Evolutionary conservation across 345 rosid genomes (phyloP), one percentile per base, ranked within the genome.

Genomic region (Eucalyptus melliodora): DNA sequence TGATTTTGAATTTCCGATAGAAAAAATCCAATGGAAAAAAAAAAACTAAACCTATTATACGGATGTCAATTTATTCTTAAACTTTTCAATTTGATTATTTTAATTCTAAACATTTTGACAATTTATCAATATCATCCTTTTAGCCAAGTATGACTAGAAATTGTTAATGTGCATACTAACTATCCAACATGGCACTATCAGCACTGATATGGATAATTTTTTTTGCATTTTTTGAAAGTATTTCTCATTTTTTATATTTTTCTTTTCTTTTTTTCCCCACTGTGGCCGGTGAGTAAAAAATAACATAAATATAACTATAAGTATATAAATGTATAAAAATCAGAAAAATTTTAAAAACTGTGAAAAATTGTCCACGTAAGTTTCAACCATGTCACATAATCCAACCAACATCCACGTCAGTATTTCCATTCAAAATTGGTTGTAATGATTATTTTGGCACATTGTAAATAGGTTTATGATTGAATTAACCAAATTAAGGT

Each of bases 181-280:
- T 24, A 1, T 30, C 8, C 19, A 30, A 62, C 9, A n/a, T n/a
- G 37, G 7, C 45, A 37, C 4, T 6, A 6, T 19, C 2, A 4
- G 0, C 1, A 0, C 0, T 9, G 2, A 8, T 3, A 2, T 72
- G 2, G 6, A 37, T 17, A 6, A 19, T 5, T 72, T 72, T 17
- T 21, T 72, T 19, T 40, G 4, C 14, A 31, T 5, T 72, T 34
- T 34, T n/a, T n/a, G 5, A n/a, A 7, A n/a, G 3, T 30, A 26
- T 65, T 65, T 65, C 37, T 65, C 3, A 65, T 34, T 34, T 34
- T 69, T 72, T 37, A 37, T 37, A 19, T 34, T 72, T 72, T 72
- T 34, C 0, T 72, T 37, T 34, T 10, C 4, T 1, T 21, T 19
- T 34, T 72, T 72, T 72, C 5, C 7, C 37, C 37, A 65, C 5